These are phyloP conservation scores for Phytophthora palmivora DNA, from an alignment of 352 stramenopile species.

Conservation along the genomic window DNA sequence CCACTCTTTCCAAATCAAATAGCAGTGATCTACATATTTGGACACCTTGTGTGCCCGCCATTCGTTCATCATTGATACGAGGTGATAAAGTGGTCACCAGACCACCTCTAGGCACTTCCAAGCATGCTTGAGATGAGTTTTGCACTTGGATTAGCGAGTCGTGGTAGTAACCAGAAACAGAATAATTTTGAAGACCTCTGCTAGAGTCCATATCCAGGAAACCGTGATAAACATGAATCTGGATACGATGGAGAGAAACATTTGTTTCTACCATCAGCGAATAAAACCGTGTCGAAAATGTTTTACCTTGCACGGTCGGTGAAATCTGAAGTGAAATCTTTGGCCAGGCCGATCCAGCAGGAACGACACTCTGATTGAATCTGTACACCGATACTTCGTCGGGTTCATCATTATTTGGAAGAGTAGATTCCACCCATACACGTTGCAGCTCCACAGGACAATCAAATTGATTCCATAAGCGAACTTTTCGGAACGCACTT, in stretches of 20 bases:
- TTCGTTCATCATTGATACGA: constrained; percentile 24
- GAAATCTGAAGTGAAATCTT: constrained; percentile 39
- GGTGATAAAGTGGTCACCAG: constrained; percentile 12
- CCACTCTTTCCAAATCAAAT: constrained; percentile 55
- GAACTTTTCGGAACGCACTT: constrained; percentile 27
- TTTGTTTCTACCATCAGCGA: constrained; percentile 53
- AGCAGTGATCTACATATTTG: constrained; percentile 49
- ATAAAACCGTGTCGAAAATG: constrained; percentile 24
- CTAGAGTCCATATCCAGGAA: constrained; percentile 40
- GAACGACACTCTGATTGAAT: constrained; percentile 34
- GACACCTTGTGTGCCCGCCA: constrained; percentile 16
- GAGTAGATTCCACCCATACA: constrained; percentile 41
- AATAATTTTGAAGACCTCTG: constrained; percentile 33
- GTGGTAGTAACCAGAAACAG: constrained; percentile 25
- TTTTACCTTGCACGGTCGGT: constrained; percentile 9
- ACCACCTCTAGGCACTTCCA: constrained; percentile 16
- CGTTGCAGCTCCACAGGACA: constrained; percentile 48
- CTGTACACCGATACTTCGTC: constrained; percentile 40
- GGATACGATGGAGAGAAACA: constrained; percentile 41
- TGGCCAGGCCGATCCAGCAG: constrained; percentile 37
- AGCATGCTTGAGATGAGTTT: constrained; percentile 19
- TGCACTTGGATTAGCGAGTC: constrained; percentile 6
- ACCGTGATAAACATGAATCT: constrained; percentile 45
- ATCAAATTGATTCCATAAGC: constrained; percentile 53
- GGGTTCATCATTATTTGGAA: background rate